These are phyloP conservation scores for Aureoboletus auriporus DNA, from an alignment of 768 basidiomycete genomes.

Conservation along the genomic window DNA sequence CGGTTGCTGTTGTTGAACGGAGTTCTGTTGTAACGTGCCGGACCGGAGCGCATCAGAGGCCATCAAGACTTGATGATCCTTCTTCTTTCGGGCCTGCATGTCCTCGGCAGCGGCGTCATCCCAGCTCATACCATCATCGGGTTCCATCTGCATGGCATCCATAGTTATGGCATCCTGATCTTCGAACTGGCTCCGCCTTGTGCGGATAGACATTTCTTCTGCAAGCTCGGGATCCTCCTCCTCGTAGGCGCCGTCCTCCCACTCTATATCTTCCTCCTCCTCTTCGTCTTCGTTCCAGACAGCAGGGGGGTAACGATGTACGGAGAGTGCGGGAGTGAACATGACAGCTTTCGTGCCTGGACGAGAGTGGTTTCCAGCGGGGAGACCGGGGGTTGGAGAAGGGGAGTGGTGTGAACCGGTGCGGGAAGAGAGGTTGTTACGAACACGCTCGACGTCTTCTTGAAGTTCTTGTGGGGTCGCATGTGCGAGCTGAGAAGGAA, in stretches of 20 bases:
- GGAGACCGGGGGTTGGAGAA: constrained; percentile 37
- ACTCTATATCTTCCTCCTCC: constrained; percentile 48
- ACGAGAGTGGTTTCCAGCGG: constrained; percentile 22
- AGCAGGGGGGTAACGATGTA: constrained; percentile 76
- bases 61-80: constrained; percentile 15
- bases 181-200: constrained; percentile 35
- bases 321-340: constrained; percentile 65
- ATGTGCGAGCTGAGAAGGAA: constrained; percentile 25
- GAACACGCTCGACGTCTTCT: constrained; percentile 53
- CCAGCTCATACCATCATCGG: constrained; percentile 87
- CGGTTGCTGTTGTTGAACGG: constrained; percentile 9
- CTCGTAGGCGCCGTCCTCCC: constrained; percentile 66
- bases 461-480: constrained; percentile 50
- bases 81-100: constrained; percentile 36
- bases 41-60: constrained; percentile 37
- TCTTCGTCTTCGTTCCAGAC: constrained; percentile 80
- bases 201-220: constrained; percentile 45
- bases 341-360: constrained; percentile 49
- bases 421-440: constrained; percentile 47
- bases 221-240: constrained; percentile 65
- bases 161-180: constrained; percentile 29
- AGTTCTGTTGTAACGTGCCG: constrained; percentile 26
- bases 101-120: constrained; percentile 64
- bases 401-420: constrained; percentile 48
- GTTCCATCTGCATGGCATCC: constrained; percentile 47